Conservation (phyloP, 257 asterid genomes). For the Cordia subcordata region DNA sequence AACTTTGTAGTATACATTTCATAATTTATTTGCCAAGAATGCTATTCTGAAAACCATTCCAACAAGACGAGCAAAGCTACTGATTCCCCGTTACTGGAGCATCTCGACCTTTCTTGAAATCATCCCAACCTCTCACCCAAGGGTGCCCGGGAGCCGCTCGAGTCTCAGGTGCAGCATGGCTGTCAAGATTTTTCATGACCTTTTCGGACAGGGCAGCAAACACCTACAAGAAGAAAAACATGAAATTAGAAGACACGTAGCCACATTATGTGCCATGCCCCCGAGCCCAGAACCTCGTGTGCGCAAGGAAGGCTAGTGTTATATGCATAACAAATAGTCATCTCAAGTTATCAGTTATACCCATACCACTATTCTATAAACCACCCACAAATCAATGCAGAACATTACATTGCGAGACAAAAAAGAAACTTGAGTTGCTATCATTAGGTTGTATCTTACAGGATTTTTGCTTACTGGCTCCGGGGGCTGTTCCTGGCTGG, state of each 20-base stretch:
- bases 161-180: slow-evolving; percentile 72
- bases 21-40: not conserved
- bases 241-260: not conserved
- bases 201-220: slow-evolving; percentile 54
- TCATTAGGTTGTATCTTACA: slow-evolving; percentile 31
- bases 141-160: slow-evolving; percentile 68
- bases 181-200: slow-evolving; percentile 63
- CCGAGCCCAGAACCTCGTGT: too few relatives aligned
- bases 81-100: slow-evolving; percentile 71
- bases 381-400: too few relatives aligned
- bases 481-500: slow-evolving; percentile 85
- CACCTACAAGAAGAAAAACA: slow-evolving; percentile 36
- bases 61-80: slow-evolving; percentile 22
- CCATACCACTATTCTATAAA: too few relatives aligned
- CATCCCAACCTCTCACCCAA: slow-evolving; percentile 99
- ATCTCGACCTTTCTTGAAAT: slow-evolving; percentile 73
- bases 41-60: not conserved
- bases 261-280: too few relatives aligned
- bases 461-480: slow-evolving; percentile 64
- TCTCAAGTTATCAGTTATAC: too few relatives aligned
- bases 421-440: not conserved
- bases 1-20: not conserved
- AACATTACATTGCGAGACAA: not conserved
- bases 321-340: too few relatives aligned
- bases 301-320: too few relatives aligned